Base-by-base conservation (phyloP, 345 rosid genomes). In the Microthlaspi erraticum region DNA sequence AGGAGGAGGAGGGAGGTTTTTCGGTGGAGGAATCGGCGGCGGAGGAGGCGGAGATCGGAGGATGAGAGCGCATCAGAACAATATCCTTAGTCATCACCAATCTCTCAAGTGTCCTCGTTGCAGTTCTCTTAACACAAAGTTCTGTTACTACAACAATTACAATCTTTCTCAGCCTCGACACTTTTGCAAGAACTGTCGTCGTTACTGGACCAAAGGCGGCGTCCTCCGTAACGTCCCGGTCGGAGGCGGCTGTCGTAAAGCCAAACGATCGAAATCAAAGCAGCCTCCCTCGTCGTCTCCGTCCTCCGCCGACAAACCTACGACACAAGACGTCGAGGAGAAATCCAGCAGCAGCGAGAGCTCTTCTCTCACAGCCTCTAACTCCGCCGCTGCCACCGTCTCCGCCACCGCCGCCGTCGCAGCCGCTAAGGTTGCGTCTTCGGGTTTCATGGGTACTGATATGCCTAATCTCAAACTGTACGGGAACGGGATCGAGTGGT, bases 151-250 rank as follows among this genome's bases (percentile, higher is more conserved):
- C 90, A 93, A 93, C 78, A 93, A 93, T 65, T 93, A 93, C 86
- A 93, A 93, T 77, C 96, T 91, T 79, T 91, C 96, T 20, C 98
- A 93, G 87, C 98, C 98, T 7, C 92, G 98, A 18, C 96, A 93
- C 89, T 93, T 93, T 83, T 93, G 98, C 80, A 93, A 93, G 79
- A 72, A 54, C 85, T 93, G 98, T 80, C 96, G 98, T 44, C 86
- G 97, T 39, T 93, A 93, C 87, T 93, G 98, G 98, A 93, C 98
- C 38, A 93, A 89, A 76, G 98, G 97, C 23, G 98, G 98, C 68
- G 91, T 93, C 60, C 94, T 93, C 57, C 93, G 98, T 38, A 93
- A 91, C 88, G 98, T 93, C 20, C 97, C 98, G 12, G 85, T 91
- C 10, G 98, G 98, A 14, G 97, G 79, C 0, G 76, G 79, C 31